A percentile compares a stretch with the other conserved stretches of the same genome.
Conservation (phyloP, 495 filamentous ascomycete genomes). For the Hypoxylon subgilvum region DNA sequence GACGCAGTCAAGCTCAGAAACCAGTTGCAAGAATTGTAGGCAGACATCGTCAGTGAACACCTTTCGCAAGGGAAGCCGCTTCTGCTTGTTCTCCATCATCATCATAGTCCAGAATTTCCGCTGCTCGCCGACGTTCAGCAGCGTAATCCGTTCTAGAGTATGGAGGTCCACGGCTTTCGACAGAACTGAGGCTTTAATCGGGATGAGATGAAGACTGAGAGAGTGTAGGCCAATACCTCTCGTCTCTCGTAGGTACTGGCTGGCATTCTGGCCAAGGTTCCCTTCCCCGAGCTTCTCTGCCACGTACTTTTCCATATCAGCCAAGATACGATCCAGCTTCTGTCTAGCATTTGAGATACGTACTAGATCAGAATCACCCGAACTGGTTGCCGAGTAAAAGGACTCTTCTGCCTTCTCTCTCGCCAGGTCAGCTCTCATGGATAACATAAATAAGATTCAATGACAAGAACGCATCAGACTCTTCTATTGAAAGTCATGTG, state of each 20-base stretch:
- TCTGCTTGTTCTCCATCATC: conserved; percentile 55
- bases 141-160: conserved; percentile 57
- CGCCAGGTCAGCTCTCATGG: too few species aligned
- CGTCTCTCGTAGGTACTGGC: conserved; percentile 59
- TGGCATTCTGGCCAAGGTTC: conserved; percentile 39
- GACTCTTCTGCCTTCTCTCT: too few species aligned
- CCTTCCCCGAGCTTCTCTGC: too few species aligned
- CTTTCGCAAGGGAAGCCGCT: conserved; percentile 57
- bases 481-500: too few species aligned
- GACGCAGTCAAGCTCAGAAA: conserved; percentile 56
- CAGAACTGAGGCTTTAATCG: conserved; percentile 60
- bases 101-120: conserved; percentile 62
- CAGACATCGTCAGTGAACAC: conserved; percentile 68
- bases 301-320: too few species aligned
- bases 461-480: too few species aligned
- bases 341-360: too few species aligned
- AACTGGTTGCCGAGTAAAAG: too few species aligned
- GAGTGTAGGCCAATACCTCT: conserved; percentile 60
- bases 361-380: too few species aligned
- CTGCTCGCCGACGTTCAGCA: conserved; percentile 67
- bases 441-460: too few species aligned
- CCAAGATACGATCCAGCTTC: too few species aligned
- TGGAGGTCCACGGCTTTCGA: conserved; percentile 59
- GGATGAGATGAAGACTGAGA: conserved; percentile 63
- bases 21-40: conserved; percentile 54